Evolutionary conservation across 2,329 filamentous ascomycete species (phyloP).

Genomic region (Magnaporthiopsis poae): DNA sequence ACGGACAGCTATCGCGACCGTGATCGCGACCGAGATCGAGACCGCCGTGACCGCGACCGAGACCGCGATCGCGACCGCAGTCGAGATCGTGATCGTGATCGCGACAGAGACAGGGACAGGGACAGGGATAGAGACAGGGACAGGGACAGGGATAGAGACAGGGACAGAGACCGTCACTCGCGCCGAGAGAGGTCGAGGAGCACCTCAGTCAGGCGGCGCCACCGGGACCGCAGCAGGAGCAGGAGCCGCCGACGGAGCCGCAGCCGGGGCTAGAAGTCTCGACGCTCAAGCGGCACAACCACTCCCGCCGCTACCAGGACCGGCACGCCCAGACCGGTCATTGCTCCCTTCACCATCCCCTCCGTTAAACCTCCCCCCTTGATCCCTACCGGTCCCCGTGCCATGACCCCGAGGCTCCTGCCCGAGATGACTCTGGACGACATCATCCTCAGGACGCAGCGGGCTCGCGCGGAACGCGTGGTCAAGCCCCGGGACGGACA

Average conservation of each 20-base stretch:
- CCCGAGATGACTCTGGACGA: background rate
- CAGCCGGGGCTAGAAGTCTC: slow-evolving; percentile 17
- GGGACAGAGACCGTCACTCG: slow-evolving; percentile 16
- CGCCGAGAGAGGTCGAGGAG: slow-evolving; percentile 17
- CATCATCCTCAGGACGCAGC: background rate
- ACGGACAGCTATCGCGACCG: too few relatives aligned
- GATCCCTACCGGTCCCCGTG: background rate
- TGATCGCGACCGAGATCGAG: too few relatives aligned
- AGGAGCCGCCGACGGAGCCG: slow-evolving; percentile 18
- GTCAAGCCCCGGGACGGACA: background rate
- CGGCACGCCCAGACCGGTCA: background rate
- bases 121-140: slow-evolving; percentile 18
- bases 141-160: slow-evolving; percentile 18
- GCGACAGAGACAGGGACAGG: slow-evolving; percentile 18
- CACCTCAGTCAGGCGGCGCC: slow-evolving; percentile 13
- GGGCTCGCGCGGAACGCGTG: background rate
- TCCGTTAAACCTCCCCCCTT: too few relatives aligned
- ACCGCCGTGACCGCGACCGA: slow-evolving; percentile 8
- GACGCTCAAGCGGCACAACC: background rate
- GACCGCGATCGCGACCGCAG: slow-evolving; percentile 23
- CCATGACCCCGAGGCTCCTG: background rate
- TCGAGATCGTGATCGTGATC: slow-evolving; percentile 24
- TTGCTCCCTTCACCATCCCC: background rate
- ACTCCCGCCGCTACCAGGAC: background rate
- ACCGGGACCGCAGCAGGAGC: slow-evolving; percentile 18